phyloP scores from a whole-genome alignment of 352 stramenopile genomes.

The Thalassiosira delicatula region DNA sequence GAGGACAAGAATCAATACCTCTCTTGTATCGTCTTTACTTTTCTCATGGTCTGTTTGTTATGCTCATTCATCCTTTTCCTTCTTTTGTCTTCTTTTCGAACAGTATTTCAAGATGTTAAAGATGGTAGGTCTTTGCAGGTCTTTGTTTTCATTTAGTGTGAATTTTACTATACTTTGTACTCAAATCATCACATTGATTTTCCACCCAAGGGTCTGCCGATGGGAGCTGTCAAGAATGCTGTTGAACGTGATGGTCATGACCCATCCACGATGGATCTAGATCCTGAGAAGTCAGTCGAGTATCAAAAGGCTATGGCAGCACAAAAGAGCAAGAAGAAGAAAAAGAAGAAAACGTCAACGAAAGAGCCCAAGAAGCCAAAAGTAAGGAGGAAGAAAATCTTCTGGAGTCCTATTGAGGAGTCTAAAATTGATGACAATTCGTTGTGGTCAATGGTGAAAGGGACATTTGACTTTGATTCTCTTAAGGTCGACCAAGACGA shows the following conservation, averaged over 20 bases:
- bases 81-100: neutral
- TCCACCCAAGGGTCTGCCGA: conserved; percentile 59
- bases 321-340: conserved; percentile 66
- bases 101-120: conserved; percentile 83
- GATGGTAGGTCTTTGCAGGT: conserved; percentile 52
- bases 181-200: neutral
- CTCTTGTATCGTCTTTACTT: neutral
- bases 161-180: conserved; percentile 1
- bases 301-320: conserved; percentile 67
- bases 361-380: conserved; percentile 70
- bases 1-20: conserved; percentile 80
- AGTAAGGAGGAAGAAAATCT: conserved; percentile 84
- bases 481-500: conserved; percentile 83
- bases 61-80: no score
- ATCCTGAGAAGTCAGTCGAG: conserved; percentile 73
- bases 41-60: no score
- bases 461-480: conserved; percentile 70
- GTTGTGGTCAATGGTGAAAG: conserved; percentile 87
- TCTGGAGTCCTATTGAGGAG: conserved; percentile 83
- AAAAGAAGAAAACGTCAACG: conserved; percentile 46
- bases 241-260: conserved; percentile 86
- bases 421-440: conserved; percentile 86
- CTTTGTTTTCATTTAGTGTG: conserved; percentile 3
- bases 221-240: conserved; percentile 92
- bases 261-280: conserved; percentile 79